A percentile compares a stretch with the other conserved stretches of the same genome.
Evolutionary conservation across 805 yeast species (phyloP).

Genomic region (Pichia nanzhaoensis): DNA sequence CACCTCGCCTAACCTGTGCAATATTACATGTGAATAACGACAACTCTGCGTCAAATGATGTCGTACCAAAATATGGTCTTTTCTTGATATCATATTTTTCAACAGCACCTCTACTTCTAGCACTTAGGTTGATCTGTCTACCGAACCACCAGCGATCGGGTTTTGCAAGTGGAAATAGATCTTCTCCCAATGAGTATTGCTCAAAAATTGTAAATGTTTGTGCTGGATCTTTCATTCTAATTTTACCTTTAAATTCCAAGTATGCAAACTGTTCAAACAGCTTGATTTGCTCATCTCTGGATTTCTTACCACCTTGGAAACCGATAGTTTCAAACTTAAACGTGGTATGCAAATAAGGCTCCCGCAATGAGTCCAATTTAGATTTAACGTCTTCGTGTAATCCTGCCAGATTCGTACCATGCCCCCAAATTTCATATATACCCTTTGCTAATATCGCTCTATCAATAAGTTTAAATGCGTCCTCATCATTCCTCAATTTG

Average conservation of each 20-base stretch:
- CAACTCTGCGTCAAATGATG: constrained; percentile 93
- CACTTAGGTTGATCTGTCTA: constrained; percentile 55
- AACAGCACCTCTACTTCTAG: constrained; percentile 52
- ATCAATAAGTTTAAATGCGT: constrained; percentile 56
- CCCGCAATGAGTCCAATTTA: constrained; percentile 26
- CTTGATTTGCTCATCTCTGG: constrained; percentile 43
- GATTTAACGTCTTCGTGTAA: constrained; percentile 47
- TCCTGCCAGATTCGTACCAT: constrained; percentile 47
- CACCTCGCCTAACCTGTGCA: constrained; percentile 62
- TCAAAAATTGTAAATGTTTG: constrained; percentile 67
- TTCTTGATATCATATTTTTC: constrained; percentile 77
- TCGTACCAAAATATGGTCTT: constrained; percentile 88
- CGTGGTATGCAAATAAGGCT: constrained; percentile 36
- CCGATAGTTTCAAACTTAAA: constrained; percentile 83
- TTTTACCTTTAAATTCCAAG: constrained; percentile 68
- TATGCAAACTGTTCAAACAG: constrained; percentile 69
- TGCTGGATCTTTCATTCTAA: constrained; percentile 72
- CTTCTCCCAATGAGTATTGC: constrained; percentile 41
- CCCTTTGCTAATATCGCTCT: constrained; percentile 68
- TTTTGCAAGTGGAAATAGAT: constrained; percentile 35
- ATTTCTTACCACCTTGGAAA: constrained; percentile 59
- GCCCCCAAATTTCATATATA: constrained; percentile 82
- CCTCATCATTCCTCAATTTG: constrained; percentile 55
- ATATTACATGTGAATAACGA: constrained; percentile 83
- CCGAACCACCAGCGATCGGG: constrained; percentile 71